phyloP scores from a whole-genome alignment of 768 basidiomycete genomes.

The Trametes cinnabarina region DNA sequence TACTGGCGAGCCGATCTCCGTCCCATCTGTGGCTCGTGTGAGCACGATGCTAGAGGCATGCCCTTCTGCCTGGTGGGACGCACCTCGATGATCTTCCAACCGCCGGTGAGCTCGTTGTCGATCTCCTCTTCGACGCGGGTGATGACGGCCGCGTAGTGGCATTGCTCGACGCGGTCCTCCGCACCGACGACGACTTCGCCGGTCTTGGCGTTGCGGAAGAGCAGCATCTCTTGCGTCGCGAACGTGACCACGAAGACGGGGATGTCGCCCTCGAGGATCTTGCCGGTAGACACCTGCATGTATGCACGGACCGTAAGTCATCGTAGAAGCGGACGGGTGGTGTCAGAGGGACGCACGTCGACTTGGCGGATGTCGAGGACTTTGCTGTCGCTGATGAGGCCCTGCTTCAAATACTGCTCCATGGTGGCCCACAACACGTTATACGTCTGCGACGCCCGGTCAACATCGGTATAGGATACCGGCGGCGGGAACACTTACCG shows the following conservation, averaged over 20 bases:
- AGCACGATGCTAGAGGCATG: not conserved
- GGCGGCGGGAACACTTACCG: constrained; percentile 51
- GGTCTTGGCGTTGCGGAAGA: constrained; percentile 89
- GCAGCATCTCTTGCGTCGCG: constrained; percentile 87
- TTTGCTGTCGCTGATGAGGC: constrained; percentile 88
- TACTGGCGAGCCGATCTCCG: constrained; percentile 51
- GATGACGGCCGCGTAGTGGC: constrained; percentile 87
- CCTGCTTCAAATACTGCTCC: constrained; percentile 89
- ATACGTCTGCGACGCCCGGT: constrained; percentile 63
- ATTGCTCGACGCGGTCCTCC: constrained; percentile 90
- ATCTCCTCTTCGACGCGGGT: constrained; percentile 87
- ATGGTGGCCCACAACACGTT: constrained; percentile 99
- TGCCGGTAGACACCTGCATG: constrained; percentile 73
- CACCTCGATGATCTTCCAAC: constrained; percentile 98
- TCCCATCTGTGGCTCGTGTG: constrained; percentile 42
- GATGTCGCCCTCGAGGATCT: constrained; percentile 84
- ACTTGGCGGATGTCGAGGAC: constrained; percentile 97
- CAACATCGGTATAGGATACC: not conserved
- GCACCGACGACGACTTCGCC: constrained; percentile 85
- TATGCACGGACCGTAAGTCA: not conserved
- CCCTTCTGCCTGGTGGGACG: constrained; percentile 24
- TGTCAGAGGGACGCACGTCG: constrained; percentile 66
- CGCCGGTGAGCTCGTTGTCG: constrained; percentile 89
- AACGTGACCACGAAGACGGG: constrained; percentile 93
- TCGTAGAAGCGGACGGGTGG: not conserved